These are phyloP conservation scores for Colletotrichum coccodes DNA, from an alignment of 2,329 filamentous ascomycete genomes.

Conservation along the genomic window DNA sequence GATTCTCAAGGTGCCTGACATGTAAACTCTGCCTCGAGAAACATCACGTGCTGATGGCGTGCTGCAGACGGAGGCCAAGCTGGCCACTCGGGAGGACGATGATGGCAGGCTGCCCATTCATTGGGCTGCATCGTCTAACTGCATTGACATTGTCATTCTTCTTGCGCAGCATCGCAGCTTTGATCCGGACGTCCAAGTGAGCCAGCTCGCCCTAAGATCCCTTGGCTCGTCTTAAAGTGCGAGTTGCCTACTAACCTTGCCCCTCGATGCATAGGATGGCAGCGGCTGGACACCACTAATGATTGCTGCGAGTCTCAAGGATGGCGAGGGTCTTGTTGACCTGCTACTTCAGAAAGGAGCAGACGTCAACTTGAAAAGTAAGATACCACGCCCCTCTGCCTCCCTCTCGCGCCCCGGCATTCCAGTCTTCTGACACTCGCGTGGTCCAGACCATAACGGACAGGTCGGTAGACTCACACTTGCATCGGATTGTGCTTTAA, in stretches of 20 bases:
- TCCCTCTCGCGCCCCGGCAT: not conserved
- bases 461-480: conserved; percentile 57
- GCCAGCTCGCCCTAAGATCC: not conserved
- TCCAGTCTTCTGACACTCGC: not conserved
- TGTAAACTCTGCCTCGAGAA: conserved; percentile 42
- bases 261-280: conserved; percentile 66
- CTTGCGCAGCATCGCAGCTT: conserved; percentile 78
- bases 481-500: not conserved
- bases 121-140: conserved; percentile 91
- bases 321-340: conserved; percentile 75
- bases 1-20: conserved; percentile 41
- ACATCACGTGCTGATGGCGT: not conserved
- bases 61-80: conserved; percentile 78
- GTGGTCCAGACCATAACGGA: conserved; percentile 67
- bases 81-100: conserved; percentile 78
- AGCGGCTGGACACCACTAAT: conserved; percentile 87
- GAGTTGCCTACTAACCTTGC: not conserved
- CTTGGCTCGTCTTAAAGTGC: not conserved
- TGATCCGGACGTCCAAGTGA: conserved; percentile 83
- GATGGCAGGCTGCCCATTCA: conserved; percentile 93
- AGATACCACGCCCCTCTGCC: conserved; percentile 27
- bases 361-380: conserved; percentile 79
- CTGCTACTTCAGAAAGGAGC: conserved; percentile 76
- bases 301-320: conserved; percentile 81
- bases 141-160: conserved; percentile 76